These are phyloP conservation scores for Boletus huronensis DNA, from an alignment of 768 basidiomycete genomes.

Conservation along the genomic window DNA sequence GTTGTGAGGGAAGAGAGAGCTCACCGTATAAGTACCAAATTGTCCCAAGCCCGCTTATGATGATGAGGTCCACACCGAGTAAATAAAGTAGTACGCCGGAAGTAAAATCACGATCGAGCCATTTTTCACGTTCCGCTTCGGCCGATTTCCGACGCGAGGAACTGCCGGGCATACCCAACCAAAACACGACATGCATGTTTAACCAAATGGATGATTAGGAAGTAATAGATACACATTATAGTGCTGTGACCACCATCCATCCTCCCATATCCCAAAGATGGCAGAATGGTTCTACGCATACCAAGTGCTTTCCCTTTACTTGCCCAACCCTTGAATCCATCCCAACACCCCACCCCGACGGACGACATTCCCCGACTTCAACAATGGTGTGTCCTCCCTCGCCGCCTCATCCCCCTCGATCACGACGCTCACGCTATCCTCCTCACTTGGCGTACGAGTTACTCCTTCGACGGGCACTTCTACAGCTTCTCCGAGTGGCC, in stretches of 20 bases:
- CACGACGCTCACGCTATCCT: constrained; percentile 13
- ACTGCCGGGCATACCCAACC: no score
- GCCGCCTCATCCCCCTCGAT: constrained; percentile 17
- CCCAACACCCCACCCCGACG: constrained; percentile 21
- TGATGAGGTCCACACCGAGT: no score
- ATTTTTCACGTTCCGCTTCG: no score
- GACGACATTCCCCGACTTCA: constrained; percentile 21
- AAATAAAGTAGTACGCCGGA: no score
- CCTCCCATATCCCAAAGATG: no score
- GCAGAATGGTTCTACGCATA: background rate
- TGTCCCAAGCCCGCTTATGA: no score
- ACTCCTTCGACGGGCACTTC: background rate
- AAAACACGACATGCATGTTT: no score
- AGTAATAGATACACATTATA: background rate
- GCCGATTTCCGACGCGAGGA: no score
- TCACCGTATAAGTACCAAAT: no score
- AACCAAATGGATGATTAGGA: background rate
- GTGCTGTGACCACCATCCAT: background rate
- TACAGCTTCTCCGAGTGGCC: constrained; percentile 35
- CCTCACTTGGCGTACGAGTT: background rate
- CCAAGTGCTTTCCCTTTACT: background rate
- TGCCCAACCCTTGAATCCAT: constrained; percentile 23
- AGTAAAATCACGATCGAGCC: no score
- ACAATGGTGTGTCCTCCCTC: constrained; percentile 22
- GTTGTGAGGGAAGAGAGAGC: no score